Evolutionary conservation across 2,329 filamentous ascomycete species (phyloP).

Genomic region (Colletotrichum destructivum): DNA sequence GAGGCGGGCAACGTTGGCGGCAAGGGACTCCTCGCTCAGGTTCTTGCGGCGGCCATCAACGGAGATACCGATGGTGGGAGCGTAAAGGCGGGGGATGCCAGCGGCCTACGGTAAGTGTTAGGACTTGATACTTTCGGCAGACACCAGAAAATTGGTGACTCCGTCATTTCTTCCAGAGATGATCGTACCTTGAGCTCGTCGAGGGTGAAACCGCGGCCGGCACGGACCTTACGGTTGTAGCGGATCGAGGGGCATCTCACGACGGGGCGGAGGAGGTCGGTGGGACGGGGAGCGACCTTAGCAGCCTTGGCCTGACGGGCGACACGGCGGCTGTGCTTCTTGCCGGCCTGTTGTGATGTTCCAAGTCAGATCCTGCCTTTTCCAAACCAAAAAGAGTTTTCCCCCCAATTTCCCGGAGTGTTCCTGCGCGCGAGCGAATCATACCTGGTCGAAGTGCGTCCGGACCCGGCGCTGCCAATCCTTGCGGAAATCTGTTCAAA

Average conservation of each 20-base stretch:
- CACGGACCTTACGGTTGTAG: constrained; percentile 98
- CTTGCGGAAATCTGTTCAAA: constrained; percentile 91
- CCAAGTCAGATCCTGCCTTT: constrained; percentile 44
- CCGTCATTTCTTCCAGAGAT: not conserved
- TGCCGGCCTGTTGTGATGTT: constrained; percentile 79
- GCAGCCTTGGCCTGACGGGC: constrained; percentile 96
- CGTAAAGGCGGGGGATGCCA: constrained; percentile 93
- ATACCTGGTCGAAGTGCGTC: constrained; percentile 99
- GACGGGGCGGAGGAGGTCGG: constrained; percentile 96
- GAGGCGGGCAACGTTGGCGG: constrained; percentile 96
- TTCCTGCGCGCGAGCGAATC: constrained; percentile 42
- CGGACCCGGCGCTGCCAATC: constrained; percentile 99
- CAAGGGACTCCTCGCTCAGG: constrained; percentile 94
- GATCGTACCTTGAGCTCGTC: constrained; percentile 93
- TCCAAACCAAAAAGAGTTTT: constrained; percentile 42
- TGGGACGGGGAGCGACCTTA: constrained; percentile 93
- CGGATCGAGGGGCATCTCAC: constrained; percentile 98
- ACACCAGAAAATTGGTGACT: not conserved
- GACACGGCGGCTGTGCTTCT: constrained; percentile 93
- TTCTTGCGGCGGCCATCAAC: constrained; percentile 98
- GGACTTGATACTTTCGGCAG: not conserved
- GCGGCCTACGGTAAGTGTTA: constrained; percentile 76
- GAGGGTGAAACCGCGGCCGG: constrained; percentile 97
- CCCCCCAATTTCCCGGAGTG: constrained; percentile 41
- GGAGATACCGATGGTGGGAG: constrained; percentile 95